phyloP scores from a whole-genome alignment of 2,329 filamentous ascomycete species.

The Penicillium sp. region DNA sequence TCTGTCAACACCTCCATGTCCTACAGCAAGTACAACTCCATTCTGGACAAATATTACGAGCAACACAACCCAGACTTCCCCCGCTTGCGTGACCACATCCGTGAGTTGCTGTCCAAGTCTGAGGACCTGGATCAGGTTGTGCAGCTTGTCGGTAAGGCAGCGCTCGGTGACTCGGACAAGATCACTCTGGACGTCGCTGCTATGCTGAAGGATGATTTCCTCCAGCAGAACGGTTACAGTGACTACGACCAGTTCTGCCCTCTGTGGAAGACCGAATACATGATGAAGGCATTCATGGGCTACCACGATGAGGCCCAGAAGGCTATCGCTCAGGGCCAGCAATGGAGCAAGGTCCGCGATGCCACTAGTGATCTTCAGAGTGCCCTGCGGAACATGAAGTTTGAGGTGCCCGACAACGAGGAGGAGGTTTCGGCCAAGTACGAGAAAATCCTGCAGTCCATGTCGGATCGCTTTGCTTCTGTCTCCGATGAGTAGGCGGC shows the following conservation, averaged over 20 bases:
- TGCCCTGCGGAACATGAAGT: slow-evolving; percentile 89
- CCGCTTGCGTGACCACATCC: slow-evolving; percentile 86
- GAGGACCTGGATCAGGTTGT: slow-evolving; percentile 99
- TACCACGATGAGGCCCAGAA: slow-evolving; percentile 98
- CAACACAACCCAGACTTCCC: slow-evolving; percentile 94
- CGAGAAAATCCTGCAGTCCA: slow-evolving; percentile 83
- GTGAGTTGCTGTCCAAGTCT: slow-evolving; percentile 88
- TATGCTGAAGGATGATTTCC: slow-evolving; percentile 95
- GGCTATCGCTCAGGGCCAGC: slow-evolving; percentile 85
- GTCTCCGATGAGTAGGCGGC: slow-evolving; percentile 82
- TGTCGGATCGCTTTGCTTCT: slow-evolving; percentile 96
- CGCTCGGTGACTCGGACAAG: slow-evolving; percentile 94
- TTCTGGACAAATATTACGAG: slow-evolving; percentile 91
- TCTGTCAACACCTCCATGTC: slow-evolving; percentile 94
- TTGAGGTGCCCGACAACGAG: slow-evolving; percentile 86
- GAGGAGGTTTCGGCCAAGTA: slow-evolving; percentile 87
- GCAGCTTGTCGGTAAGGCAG: slow-evolving; percentile 96
- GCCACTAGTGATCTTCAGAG: slow-evolving; percentile 83
- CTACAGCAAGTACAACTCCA: slow-evolving; percentile 93
- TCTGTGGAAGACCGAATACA: slow-evolving; percentile 99
- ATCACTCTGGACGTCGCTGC: slow-evolving; percentile 92
- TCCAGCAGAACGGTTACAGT: slow-evolving; percentile 98
- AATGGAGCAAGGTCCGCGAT: slow-evolving; percentile 90
- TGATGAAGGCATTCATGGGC: slow-evolving; percentile 99
- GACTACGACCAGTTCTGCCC: slow-evolving; percentile 99